Percentiles rank a stretch among this genome's conserved stretches.
Conservation (phyloP, 352 stramenopile genomes). For the Globisporangium cederbergense region DNA sequence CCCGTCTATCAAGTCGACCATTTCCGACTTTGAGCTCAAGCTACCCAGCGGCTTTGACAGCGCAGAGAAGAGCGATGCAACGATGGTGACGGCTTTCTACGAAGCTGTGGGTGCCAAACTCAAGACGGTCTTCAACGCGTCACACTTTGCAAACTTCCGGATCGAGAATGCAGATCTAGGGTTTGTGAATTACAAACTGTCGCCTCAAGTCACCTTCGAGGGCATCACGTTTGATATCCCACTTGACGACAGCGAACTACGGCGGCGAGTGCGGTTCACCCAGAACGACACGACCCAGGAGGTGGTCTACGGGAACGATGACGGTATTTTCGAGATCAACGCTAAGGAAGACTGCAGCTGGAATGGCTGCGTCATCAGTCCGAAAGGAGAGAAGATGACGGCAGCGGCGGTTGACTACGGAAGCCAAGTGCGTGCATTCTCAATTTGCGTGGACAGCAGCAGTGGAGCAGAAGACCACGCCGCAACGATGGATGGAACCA, state of each 20-base stretch:
- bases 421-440: slow-evolving; percentile 42
- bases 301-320: slow-evolving; percentile 14
- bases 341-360: slow-evolving; percentile 52
- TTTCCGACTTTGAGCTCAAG: slow-evolving; percentile 25
- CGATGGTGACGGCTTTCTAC: slow-evolving; percentile 23
- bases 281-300: slow-evolving; percentile 30
- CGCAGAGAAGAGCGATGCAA: slow-evolving; percentile 16
- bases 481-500: slow-evolving; percentile 28
- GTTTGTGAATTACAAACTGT: slow-evolving; percentile 29
- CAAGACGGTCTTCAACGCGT: slow-evolving; percentile 19
- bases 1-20: slow-evolving; percentile 22
- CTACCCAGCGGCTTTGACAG: slow-evolving; percentile 16
- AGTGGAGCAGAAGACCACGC: slow-evolving; percentile 30
- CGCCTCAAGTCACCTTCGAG: slow-evolving; percentile 31
- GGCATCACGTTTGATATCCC: slow-evolving; percentile 45
- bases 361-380: slow-evolving; percentile 42
- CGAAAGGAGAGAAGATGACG: slow-evolving; percentile 26
- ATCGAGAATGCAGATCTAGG: slow-evolving; percentile 28
- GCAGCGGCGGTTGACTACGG: slow-evolving; percentile 35
- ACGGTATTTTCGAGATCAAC: slow-evolving; percentile 47
- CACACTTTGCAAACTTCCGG: slow-evolving; percentile 30
- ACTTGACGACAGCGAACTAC: slow-evolving; percentile 31
- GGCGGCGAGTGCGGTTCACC: slow-evolving; percentile 24
- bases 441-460: slow-evolving; percentile 33
- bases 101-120: slow-evolving; percentile 27